Base-by-base conservation (phyloP, 1,284 basidiomycete genomes). In the Agroathelia rolfsii region DNA sequence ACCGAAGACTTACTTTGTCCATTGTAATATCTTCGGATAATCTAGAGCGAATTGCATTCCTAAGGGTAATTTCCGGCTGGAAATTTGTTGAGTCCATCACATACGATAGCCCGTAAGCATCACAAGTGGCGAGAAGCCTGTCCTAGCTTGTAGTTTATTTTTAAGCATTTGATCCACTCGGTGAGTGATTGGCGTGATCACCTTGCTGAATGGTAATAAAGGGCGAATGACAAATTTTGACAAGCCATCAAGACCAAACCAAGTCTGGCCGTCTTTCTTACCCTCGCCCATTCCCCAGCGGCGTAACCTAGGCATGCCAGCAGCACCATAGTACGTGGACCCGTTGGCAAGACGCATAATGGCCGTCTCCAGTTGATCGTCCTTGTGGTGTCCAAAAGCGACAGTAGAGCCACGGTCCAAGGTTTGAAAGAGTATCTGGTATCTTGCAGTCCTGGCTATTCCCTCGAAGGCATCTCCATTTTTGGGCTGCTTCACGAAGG, bases 311-410 rank as follows among this genome's bases (percentile, higher is more conserved):
- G 65, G 60, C 76, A 85, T 87, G 2, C 76, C 82, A 12, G 66
- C 68, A 1, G 72, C 63, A 0, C 78, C 80, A 10, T 66, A 37
- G 24, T 53, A 45, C 5, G 69, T 61, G 11, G 70, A 75, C 0
- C 76, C 72, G 40, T 54, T 66, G 5, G 65, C 60, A 12, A 80
- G 49, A 6, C 84, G 71, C 64, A 85, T 75, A 27, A 87, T 54
- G 15, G 72, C 64, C 0, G 83, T 87, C 50, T 87, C 83, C 6
- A 84, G 66, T 46, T 86, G 82, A 46, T 87, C 83, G 46, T 87
- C 82, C 3, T 66, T 65, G 45, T 87, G 83, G 43, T 87, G 83
- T 0, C 69, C 83, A 30, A 77, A 65, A 1, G 76, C 77, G 34
- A 84, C 48, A 9, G 63, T 50, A 12, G 59, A 42, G 3, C 62